These are phyloP conservation scores for Lactarius pseudohatsudake DNA, from an alignment of 768 basidiomycete genomes.

Conservation along the genomic window DNA sequence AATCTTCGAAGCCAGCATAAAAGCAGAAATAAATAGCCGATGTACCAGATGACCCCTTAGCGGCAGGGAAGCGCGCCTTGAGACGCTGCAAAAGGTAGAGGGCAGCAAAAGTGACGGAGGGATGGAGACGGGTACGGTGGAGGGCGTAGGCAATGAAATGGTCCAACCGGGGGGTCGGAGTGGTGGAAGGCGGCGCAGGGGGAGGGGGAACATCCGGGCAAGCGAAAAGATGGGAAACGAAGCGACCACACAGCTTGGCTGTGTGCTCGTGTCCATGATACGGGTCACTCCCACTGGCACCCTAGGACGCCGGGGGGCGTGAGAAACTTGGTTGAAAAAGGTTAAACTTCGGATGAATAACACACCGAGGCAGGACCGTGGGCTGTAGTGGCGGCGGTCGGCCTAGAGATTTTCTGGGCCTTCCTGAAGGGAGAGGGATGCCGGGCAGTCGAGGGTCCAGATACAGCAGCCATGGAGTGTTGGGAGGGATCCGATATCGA, in stretches of 20 bases:
- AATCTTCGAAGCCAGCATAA: conserved; percentile 87
- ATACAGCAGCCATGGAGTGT: conserved; percentile 33
- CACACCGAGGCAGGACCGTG: conserved; percentile 25
- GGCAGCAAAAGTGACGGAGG: conserved; percentile 57
- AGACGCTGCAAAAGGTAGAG: conserved; percentile 78
- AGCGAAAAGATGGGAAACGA: conserved; percentile 82
- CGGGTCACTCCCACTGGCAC: conserved; percentile 42
- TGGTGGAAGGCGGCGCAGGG: conserved; percentile 33
- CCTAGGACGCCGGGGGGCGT: conserved; percentile 1
- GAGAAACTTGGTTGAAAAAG: conserved; percentile 13
- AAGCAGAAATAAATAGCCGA: conserved; percentile 85
- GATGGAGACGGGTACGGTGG: conserved; percentile 68
- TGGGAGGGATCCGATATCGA: conserved; percentile 26
- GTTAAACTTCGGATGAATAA: conserved; percentile 21
- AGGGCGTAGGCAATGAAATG: conserved; percentile 86
- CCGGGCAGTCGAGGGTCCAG: conserved; percentile 32
- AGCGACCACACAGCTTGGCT: conserved; percentile 68
- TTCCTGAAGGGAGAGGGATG: conserved; percentile 36
- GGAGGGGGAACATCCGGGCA: conserved; percentile 79
- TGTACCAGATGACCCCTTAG: conserved; percentile 89
- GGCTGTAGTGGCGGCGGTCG: conserved; percentile 8
- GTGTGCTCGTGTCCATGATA: conserved; percentile 77
- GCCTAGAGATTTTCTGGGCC: conserved; percentile 29
- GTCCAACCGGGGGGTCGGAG: conserved; percentile 51
- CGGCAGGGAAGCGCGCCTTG: conserved; percentile 90